Evolutionary conservation across 371 early-diverging fungal genomes (phyloP).

Genomic region (Mortierella sp.): DNA sequence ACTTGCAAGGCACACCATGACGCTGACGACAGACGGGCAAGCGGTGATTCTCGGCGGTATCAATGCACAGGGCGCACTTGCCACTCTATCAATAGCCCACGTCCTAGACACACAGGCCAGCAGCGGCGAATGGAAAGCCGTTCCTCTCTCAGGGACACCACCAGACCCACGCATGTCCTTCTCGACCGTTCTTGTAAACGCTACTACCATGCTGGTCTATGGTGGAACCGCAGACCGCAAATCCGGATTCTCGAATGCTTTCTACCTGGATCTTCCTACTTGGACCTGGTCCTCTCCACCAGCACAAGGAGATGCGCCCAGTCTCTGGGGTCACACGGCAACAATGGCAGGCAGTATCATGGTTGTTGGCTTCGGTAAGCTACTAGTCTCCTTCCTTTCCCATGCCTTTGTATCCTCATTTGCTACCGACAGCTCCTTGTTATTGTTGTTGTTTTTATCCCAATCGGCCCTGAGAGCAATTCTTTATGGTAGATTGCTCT

Average conservation of each 20-base stretch:
- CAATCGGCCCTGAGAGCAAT: slow-evolving; percentile 3
- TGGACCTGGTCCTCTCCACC: slow-evolving; percentile 54
- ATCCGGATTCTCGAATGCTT: slow-evolving; percentile 24
- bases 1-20: slow-evolving; percentile 53
- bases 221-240: slow-evolving; percentile 43
- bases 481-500: slow-evolving; percentile 3
- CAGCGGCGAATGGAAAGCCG: slow-evolving; percentile 24
- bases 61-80: slow-evolving; percentile 30
- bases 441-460: neutral
- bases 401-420: too few relatives aligned
- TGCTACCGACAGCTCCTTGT: neutral
- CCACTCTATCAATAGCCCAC: slow-evolving; percentile 37
- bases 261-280: slow-evolving; percentile 45
- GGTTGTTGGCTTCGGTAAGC: slow-evolving; percentile 54
- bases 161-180: slow-evolving; percentile 53
- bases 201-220: slow-evolving; percentile 49
- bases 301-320: slow-evolving; percentile 35
- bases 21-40: slow-evolving; percentile 37
- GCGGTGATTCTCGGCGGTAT: slow-evolving; percentile 48
- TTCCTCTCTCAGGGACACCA: slow-evolving; percentile 23
- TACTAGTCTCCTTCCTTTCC: neutral
- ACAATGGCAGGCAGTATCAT: slow-evolving; percentile 35
- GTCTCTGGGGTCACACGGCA: slow-evolving; percentile 49
- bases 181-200: slow-evolving; percentile 42
- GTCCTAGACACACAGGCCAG: slow-evolving; percentile 35